Percentiles rank a stretch among this genome's conserved stretches.
Conservation (phyloP, 1,284 basidiomycete species). For the Lentinus polychrous region DNA sequence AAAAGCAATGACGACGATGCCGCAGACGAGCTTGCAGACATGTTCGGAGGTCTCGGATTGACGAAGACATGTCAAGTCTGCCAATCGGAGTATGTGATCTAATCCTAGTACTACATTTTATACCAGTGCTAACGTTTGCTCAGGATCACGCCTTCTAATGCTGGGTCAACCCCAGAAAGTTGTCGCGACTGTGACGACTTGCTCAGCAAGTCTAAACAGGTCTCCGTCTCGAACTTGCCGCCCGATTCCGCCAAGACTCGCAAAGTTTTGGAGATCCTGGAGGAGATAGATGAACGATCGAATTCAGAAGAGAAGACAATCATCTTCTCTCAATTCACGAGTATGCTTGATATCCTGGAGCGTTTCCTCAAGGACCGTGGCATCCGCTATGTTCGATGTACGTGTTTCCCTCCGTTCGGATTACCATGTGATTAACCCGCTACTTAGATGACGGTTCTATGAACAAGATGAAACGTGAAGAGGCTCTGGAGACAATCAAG, state of each 20-base stretch:
- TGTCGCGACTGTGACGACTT: constrained; percentile 59
- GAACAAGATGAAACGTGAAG: constrained; percentile 70
- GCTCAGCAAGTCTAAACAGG: constrained; percentile 31
- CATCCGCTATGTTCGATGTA: constrained; percentile 80
- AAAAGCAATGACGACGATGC: constrained; percentile 52
- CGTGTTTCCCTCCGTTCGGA: constrained; percentile 27
- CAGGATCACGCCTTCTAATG: constrained; percentile 34
- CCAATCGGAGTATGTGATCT: constrained; percentile 49
- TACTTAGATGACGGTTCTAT: constrained; percentile 83
- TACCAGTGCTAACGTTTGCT: constrained; percentile 5
- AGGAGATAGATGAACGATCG: constrained; percentile 58
- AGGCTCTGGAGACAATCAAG: constrained; percentile 69
- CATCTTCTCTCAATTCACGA: constrained; percentile 85
- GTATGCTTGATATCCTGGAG: constrained; percentile 84
- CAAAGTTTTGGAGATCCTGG: constrained; percentile 72
- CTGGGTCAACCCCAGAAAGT: constrained; percentile 34
- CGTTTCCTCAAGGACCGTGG: constrained; percentile 67
- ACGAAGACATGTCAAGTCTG: constrained; percentile 71
- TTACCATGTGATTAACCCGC: constrained; percentile 1
- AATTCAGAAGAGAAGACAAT: constrained; percentile 82
- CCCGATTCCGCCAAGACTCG: constrained; percentile 85
- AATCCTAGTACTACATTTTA: constrained; percentile 5
- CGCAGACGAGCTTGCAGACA: constrained; percentile 70
- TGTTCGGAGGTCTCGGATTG: constrained; percentile 70
- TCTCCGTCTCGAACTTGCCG: constrained; percentile 33